A percentile compares a stretch with the other conserved stretches of the same genome.
phyloP scores from a whole-genome alignment of 768 basidiomycete species.

The Hericium coralloides region DNA sequence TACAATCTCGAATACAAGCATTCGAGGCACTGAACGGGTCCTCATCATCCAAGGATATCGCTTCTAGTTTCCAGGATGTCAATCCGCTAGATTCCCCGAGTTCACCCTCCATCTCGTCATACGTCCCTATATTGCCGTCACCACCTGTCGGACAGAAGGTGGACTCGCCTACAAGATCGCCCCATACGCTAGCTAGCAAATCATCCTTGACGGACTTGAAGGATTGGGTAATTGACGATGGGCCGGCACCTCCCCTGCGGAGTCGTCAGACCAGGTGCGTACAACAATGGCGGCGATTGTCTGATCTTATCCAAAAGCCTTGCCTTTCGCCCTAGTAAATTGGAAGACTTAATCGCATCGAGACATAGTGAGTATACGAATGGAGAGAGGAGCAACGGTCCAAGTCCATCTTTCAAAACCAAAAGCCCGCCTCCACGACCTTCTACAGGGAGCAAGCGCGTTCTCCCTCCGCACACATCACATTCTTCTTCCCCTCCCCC shows the following conservation, averaged over 20 bases:
- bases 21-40: slow-evolving; percentile 11
- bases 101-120: slow-evolving; percentile 5
- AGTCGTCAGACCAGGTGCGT: background rate
- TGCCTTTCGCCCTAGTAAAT: background rate
- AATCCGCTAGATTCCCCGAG: slow-evolving; percentile 12
- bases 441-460: background rate
- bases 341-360: background rate
- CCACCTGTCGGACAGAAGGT: background rate
- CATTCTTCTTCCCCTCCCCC: background rate
- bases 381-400: background rate
- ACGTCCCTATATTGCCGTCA: slow-evolving; percentile 8
- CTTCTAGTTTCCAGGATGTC: slow-evolving; percentile 6
- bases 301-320: background rate
- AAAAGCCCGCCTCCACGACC: background rate
- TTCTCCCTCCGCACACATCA: background rate
- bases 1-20: slow-evolving; percentile 14
- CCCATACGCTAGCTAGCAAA: slow-evolving; percentile 18
- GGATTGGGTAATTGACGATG: slow-evolving; percentile 63
- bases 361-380: background rate
- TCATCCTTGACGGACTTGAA: slow-evolving; percentile 58
- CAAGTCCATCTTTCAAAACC: background rate
- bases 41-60: slow-evolving; percentile 7
- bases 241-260: slow-evolving; percentile 20
- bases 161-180: slow-evolving; percentile 9
- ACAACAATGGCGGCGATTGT: background rate